Conservation (phyloP, 257 asterid genomes). For the Forsythia viridissima region DNA sequence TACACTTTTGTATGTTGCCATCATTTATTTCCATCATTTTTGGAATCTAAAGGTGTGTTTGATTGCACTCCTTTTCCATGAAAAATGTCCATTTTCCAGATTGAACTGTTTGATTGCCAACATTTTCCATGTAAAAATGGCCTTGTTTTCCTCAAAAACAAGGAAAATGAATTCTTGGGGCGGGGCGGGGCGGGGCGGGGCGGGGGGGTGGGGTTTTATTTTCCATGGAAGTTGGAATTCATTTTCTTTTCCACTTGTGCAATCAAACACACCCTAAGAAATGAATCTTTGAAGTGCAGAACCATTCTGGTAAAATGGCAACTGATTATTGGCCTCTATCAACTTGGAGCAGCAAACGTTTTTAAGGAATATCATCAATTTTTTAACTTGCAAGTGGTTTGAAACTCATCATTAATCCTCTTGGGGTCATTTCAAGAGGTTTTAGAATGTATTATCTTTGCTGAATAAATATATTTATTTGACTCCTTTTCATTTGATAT, state of each 20-base stretch:
- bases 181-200: no score
- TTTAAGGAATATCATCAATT: background rate
- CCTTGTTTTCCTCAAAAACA: no score
- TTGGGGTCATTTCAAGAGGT: background rate
- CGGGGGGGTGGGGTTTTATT: no score
- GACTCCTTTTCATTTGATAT: no score
- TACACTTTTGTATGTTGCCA: background rate
- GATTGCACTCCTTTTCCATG: no score
- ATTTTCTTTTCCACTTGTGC: no score
- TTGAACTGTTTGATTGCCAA: no score
- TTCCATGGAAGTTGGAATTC: no score
- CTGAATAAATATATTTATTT: no score
- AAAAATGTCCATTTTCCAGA: no score
- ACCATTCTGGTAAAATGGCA: background rate
- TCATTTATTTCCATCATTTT: background rate
- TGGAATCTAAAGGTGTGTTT: background rate
- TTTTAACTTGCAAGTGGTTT: background rate
- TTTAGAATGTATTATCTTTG: background rate
- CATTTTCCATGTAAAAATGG: no score
- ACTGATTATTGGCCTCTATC: background rate
- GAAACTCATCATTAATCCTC: background rate
- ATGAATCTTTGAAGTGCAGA: background rate
- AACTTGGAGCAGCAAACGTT: background rate
- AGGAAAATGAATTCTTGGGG: no score
- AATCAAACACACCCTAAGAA: background rate